phyloP scores from a whole-genome alignment of 306 rosid genomes.

The Spatholobus suberectus region DNA sequence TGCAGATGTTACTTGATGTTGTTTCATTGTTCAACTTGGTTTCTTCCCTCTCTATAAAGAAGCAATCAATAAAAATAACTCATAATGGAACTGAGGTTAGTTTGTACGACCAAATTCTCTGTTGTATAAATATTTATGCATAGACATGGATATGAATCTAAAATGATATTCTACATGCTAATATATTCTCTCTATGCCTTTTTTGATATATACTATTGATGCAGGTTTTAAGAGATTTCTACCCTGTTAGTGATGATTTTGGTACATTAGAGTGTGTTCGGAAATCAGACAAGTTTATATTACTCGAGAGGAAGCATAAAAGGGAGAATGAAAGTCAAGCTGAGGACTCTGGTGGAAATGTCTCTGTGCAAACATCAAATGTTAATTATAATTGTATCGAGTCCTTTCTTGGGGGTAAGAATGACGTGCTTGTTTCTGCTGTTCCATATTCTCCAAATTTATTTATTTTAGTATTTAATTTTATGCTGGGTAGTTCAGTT shows the following conservation, averaged over 20 bases:
- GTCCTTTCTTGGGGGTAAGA: slow-evolving; percentile 71
- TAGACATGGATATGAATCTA: not conserved
- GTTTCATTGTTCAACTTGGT: slow-evolving; percentile 78
- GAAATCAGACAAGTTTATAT: slow-evolving; percentile 70
- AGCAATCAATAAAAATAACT: slow-evolving; percentile 72
- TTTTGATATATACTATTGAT: slow-evolving; percentile 9
- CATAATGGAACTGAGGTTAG: slow-evolving; percentile 76
- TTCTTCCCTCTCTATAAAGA: slow-evolving; percentile 69
- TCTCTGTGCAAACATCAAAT: slow-evolving; percentile 45
- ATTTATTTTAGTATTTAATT: not conserved
- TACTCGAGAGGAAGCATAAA: slow-evolving; percentile 59
- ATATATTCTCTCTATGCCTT: not conserved
- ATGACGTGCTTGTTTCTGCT: slow-evolving; percentile 1
- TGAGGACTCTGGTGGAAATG: slow-evolving; percentile 48
- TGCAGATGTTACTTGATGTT: slow-evolving; percentile 79
- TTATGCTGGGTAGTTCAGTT: slow-evolving; percentile 30
- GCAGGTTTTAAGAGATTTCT: slow-evolving; percentile 80
- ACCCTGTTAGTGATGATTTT: slow-evolving; percentile 68
- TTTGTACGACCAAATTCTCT: slow-evolving; percentile 22
- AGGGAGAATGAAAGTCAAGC: slow-evolving; percentile 47
- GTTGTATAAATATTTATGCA: not conserved
- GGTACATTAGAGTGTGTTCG: slow-evolving; percentile 69
- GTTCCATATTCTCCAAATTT: slow-evolving; percentile 1
- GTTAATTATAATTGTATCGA: slow-evolving; percentile 59
- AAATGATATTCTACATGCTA: slow-evolving; percentile 20